phyloP scores from a whole-genome alignment of 2,329 filamentous ascomycete species.

The Pseudopithomyces chartarum region DNA sequence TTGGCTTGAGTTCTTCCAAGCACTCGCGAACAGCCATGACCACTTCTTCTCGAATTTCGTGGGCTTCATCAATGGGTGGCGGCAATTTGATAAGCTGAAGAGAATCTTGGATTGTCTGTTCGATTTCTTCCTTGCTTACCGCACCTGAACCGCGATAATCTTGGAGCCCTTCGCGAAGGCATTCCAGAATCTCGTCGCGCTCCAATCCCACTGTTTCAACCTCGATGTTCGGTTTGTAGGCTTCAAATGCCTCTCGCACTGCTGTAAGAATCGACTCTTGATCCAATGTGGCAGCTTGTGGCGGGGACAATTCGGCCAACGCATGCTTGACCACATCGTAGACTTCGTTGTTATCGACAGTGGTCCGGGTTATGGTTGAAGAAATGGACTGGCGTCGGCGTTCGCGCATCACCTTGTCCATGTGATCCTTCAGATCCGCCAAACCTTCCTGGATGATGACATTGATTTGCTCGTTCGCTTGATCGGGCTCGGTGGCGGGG shows the following conservation, averaged over 20 bases:
- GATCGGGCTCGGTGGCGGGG: conserved; percentile 41
- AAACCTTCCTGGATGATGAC: conserved; percentile 81
- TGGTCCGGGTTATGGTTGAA: conserved; percentile 65
- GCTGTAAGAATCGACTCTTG: conserved; percentile 86
- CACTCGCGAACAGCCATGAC: conserved; percentile 83
- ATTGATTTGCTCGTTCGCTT: conserved; percentile 70
- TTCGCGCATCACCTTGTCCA: conserved; percentile 79
- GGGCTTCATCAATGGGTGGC: conserved; percentile 69
- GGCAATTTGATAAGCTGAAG: conserved; percentile 81
- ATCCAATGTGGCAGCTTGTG: conserved; percentile 48
- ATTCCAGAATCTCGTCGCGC: conserved; percentile 85
- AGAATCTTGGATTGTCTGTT: conserved; percentile 82
- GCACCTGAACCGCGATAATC: conserved; percentile 67
- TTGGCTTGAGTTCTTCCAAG: conserved; percentile 76
- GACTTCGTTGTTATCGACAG: conserved; percentile 80
- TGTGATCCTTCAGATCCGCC: conserved; percentile 79
- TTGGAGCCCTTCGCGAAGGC: conserved; percentile 82
- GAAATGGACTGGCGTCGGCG: conserved; percentile 70
- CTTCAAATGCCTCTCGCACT: conserved; percentile 91
- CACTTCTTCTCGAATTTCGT: conserved; percentile 80
- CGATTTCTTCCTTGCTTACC: conserved; percentile 82
- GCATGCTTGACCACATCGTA: conserved; percentile 84
- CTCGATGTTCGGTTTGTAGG: conserved; percentile 81
- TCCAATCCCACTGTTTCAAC: conserved; percentile 89
- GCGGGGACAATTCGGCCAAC: conserved; percentile 60